These are phyloP conservation scores for Zelopaecilomyces penicillatus DNA, from an alignment of 2,329 filamentous ascomycete genomes.

Conservation along the genomic window DNA sequence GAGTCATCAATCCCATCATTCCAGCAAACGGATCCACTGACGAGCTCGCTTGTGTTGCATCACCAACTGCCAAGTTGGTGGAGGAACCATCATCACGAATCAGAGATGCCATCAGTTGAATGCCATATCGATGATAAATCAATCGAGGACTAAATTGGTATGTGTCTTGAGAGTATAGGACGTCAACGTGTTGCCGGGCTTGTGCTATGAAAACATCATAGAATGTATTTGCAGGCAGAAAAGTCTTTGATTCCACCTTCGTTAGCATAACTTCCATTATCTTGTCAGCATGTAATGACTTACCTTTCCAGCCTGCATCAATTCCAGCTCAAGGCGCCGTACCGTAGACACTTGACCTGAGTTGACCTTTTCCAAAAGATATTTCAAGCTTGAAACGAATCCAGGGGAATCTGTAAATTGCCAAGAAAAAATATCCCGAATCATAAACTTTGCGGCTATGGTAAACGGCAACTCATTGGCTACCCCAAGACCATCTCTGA, in stretches of 20 bases:
- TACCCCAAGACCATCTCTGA: conserved; percentile 22
- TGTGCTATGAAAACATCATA: conserved; percentile 34
- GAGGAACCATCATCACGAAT: conserved; percentile 15
- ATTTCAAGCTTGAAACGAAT: conserved; percentile 25
- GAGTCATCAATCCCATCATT: conserved; percentile 14
- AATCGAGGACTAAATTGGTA: conserved; percentile 22
- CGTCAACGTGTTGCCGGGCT: conserved; percentile 34
- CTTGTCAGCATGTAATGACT: conserved; percentile 8
- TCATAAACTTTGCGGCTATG: conserved; percentile 27
- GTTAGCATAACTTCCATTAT: neutral
- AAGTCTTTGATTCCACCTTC: conserved; percentile 21
- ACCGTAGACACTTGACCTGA: conserved; percentile 31
- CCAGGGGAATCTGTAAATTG: conserved; percentile 23
- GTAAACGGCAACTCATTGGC: conserved; percentile 24
- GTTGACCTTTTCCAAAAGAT: conserved; percentile 27
- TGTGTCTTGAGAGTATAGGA: conserved; percentile 28
- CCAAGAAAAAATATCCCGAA: conserved; percentile 26
- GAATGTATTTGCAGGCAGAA: conserved; percentile 26
- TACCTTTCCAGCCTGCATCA: conserved; percentile 44
- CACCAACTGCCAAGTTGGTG: neutral
- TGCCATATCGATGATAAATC: conserved; percentile 33
- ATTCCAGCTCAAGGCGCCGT: conserved; percentile 42
- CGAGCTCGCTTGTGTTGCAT: conserved; percentile 1
- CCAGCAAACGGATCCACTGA: conserved; percentile 8
- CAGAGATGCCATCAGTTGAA: conserved; percentile 33